Percentiles rank a stretch among this genome's conserved stretches.
These are phyloP conservation scores for Cotoneaster glaucophyllus DNA, from an alignment of 306 rosid genomes.

Conservation along the genomic window DNA sequence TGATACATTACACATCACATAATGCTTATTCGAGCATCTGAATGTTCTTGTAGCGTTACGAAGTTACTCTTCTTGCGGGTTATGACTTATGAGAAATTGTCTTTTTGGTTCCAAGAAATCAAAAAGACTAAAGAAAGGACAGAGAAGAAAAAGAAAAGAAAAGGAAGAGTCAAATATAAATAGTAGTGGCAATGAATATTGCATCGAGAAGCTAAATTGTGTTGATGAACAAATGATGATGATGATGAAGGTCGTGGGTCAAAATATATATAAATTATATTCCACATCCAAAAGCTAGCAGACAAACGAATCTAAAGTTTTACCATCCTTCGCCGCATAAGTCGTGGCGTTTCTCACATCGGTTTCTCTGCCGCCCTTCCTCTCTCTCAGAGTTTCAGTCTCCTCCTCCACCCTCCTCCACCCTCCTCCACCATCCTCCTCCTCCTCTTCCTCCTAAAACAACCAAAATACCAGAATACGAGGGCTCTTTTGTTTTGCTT, in stretches of 20 bases:
- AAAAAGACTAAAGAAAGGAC: neutral
- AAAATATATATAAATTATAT: conserved; percentile 19
- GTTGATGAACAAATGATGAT: conserved; percentile 15
- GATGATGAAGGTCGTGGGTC: neutral
- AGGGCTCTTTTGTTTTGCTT: conserved; percentile 22
- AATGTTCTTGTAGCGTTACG: too few relatives aligned
- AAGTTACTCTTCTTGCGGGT: too few relatives aligned
- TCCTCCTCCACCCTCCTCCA: conserved; percentile 5
- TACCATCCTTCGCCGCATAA: conserved; percentile 53
- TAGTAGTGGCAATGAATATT: neutral
- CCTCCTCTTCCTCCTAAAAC: conserved; percentile 10
- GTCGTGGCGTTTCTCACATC: conserved; percentile 65
- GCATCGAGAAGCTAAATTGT: conserved; percentile 43
- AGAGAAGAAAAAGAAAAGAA: neutral
- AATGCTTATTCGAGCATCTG: too few relatives aligned
- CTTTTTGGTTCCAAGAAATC: neutral
- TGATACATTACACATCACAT: too few relatives aligned
- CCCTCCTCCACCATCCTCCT: neutral
- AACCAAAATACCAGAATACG: conserved; percentile 36
- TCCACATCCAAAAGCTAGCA: conserved; percentile 66
- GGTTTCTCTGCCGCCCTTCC: conserved; percentile 27
- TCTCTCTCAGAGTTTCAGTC: neutral
- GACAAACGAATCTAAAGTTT: conserved; percentile 56
- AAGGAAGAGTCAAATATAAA: neutral
- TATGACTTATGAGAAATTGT: too few relatives aligned